A percentile compares a stretch with the other conserved stretches of the same genome.
These are phyloP conservation scores for Pseudogymnoascus sp. DNA, from an alignment of 2,329 filamentous ascomycete species.

Conservation along the genomic window DNA sequence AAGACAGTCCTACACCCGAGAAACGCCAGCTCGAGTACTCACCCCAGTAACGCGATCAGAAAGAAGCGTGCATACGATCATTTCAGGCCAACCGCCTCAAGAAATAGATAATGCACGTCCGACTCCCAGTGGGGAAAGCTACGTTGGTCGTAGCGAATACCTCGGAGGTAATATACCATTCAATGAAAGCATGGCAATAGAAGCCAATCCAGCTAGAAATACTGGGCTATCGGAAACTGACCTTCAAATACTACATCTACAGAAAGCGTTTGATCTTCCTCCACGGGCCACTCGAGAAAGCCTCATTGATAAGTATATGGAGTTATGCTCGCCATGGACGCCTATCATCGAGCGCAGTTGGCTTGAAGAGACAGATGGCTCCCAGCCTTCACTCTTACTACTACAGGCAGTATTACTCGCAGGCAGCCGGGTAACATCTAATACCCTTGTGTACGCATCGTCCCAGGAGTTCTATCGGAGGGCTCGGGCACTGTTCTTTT, in stretches of 20 bases:
- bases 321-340: conserved; percentile 20
- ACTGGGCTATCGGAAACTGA: conserved; percentile 4
- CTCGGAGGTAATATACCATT: conserved; percentile 10
- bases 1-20: not conserved
- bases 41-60: not conserved
- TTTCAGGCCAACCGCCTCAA: not conserved
- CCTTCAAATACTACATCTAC: conserved; percentile 5
- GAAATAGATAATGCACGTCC: not conserved
- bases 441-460: conserved; percentile 20
- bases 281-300: conserved; percentile 16
- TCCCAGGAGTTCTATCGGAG: conserved; percentile 31
- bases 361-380: conserved; percentile 24
- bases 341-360: conserved; percentile 23
- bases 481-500: conserved; percentile 30
- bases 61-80: conserved; percentile 1
- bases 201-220: not conserved
- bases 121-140: conserved; percentile 1
- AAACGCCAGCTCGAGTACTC: conserved; percentile 7
- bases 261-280: conserved; percentile 12
- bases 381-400: conserved; percentile 27
- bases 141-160: conserved; percentile 8
- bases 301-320: conserved; percentile 19
- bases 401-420: conserved; percentile 37
- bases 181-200: conserved; percentile 5
- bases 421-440: conserved; percentile 35